A percentile compares a stretch with the other conserved stretches of the same genome.
phyloP scores from a whole-genome alignment of 2,329 filamentous ascomycete genomes.

The Aspergillus texensis region DNA sequence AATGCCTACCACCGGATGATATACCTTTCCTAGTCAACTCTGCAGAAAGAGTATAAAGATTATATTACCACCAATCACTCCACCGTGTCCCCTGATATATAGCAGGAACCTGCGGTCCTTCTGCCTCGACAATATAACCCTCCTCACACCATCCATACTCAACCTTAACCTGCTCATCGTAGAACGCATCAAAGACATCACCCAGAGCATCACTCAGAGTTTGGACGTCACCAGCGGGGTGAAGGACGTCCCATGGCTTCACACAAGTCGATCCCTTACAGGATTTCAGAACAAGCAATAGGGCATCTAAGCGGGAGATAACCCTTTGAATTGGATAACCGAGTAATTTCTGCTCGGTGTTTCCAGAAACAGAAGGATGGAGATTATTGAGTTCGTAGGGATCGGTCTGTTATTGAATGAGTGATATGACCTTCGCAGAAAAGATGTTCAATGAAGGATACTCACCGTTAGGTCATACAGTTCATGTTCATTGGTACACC shows the following conservation, averaged over 20 bases:
- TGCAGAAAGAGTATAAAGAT: too few species aligned
- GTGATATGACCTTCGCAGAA: background rate
- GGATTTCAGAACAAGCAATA: constrained; percentile 5
- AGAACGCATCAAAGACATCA: background rate
- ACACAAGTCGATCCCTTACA: constrained; percentile 39
- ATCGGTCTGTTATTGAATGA: background rate
- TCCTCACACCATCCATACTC: background rate
- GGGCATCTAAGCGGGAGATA: constrained; percentile 7
- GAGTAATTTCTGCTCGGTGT: background rate
- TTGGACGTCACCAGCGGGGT: constrained; percentile 30
- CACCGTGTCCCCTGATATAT: background rate
- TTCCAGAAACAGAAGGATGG: background rate
- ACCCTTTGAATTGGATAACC: background rate
- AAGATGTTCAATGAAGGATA: background rate
- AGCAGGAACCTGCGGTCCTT: background rate
- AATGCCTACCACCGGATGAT: background rate
- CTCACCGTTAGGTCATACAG: constrained; percentile 31
- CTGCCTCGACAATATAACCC: background rate
- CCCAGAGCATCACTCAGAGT: constrained; percentile 35
- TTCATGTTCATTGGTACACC: constrained; percentile 39
- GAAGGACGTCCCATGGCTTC: constrained; percentile 40
- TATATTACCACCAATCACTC: background rate
- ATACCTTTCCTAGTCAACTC: background rate
- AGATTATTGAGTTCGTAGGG: constrained; percentile 8
- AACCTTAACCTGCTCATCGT: background rate